Conservation (phyloP, 768 basidiomycete species). For the Suillus cothurnatus region DNA sequence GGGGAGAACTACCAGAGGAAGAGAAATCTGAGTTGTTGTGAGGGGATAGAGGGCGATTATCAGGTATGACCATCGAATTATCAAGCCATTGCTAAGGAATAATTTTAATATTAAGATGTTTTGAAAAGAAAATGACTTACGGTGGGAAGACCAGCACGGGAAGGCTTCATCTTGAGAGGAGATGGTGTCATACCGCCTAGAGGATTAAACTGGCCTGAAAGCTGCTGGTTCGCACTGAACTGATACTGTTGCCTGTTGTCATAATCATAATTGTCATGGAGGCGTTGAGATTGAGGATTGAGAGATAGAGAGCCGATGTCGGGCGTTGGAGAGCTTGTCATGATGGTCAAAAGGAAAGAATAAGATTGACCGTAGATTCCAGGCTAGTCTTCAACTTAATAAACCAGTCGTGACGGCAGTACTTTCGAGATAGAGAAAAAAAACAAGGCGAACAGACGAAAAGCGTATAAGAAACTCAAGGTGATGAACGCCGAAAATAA, state of each 20-base stretch:
- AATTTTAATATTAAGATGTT: constrained; percentile 19
- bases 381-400: constrained; percentile 13
- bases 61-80: constrained; percentile 49
- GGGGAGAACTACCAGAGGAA: constrained; percentile 83
- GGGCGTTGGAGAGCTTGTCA: constrained; percentile 77
- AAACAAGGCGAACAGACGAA: constrained; percentile 31
- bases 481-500: constrained; percentile 19
- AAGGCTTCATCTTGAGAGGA: constrained; percentile 73
- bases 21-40: constrained; percentile 90
- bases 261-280: constrained; percentile 86
- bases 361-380: constrained; percentile 14
- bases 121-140: constrained; percentile 48
- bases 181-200: constrained; percentile 61
- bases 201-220: constrained; percentile 46
- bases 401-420: constrained; percentile 37
- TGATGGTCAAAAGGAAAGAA: constrained; percentile 41
- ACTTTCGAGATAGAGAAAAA: constrained; percentile 31
- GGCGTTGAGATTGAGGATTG: constrained; percentile 68
- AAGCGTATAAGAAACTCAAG: constrained; percentile 20
- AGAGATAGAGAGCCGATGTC: constrained; percentile 80
- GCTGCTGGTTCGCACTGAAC: constrained; percentile 64
- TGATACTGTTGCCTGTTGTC: constrained; percentile 71
- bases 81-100: constrained; percentile 83
- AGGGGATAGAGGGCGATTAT: constrained; percentile 81
- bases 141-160: constrained; percentile 69